Evolutionary conservation across 2,329 filamentous ascomycete genomes (phyloP).

Genomic region (Bimuria novae-zelandiae): DNA sequence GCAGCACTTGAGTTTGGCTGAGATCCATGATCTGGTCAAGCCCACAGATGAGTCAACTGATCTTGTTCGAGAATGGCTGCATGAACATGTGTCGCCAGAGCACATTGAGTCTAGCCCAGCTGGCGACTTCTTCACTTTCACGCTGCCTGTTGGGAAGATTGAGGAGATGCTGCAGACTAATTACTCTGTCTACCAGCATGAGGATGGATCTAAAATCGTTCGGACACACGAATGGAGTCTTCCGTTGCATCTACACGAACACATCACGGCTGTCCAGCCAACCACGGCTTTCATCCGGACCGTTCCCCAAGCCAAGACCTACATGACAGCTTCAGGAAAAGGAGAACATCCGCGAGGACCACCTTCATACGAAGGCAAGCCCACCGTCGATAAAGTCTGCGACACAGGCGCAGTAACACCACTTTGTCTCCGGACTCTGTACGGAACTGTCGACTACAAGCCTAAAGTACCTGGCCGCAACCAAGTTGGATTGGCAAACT

Average conservation of each 20-base stretch:
- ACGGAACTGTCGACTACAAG: conserved; percentile 59
- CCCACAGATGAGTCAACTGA: conserved; percentile 58
- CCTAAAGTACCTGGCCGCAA: conserved; percentile 51
- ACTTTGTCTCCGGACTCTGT: conserved; percentile 59
- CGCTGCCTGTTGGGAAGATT: conserved; percentile 56
- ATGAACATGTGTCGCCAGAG: conserved; percentile 55
- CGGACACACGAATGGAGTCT: conserved; percentile 63
- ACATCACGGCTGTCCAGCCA: conserved; percentile 64
- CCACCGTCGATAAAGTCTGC: conserved; percentile 45
- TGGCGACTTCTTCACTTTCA: conserved; percentile 62
- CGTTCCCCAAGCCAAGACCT: conserved; percentile 9
- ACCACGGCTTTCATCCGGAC: conserved; percentile 61
- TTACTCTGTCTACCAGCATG: conserved; percentile 57
- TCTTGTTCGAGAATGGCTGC: conserved; percentile 61
- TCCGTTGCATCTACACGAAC: conserved; percentile 60
- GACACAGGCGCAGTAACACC: conserved; percentile 59
- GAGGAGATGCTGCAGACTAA: conserved; percentile 59
- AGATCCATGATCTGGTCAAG: conserved; percentile 59
- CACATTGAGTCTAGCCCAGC: conserved; percentile 55
- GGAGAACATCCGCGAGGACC: conserved; percentile 21
- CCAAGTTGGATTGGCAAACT: conserved; percentile 55
- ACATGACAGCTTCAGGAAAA: conserved; percentile 34
- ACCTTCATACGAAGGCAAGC: neutral
- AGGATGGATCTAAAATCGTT: conserved; percentile 57
- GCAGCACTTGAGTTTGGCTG: conserved; percentile 56